Evolutionary conservation across 2,329 filamentous ascomycete species (phyloP), one percentile per base, ranked within the genome.

Genomic region (Penicillium crustosum): DNA sequence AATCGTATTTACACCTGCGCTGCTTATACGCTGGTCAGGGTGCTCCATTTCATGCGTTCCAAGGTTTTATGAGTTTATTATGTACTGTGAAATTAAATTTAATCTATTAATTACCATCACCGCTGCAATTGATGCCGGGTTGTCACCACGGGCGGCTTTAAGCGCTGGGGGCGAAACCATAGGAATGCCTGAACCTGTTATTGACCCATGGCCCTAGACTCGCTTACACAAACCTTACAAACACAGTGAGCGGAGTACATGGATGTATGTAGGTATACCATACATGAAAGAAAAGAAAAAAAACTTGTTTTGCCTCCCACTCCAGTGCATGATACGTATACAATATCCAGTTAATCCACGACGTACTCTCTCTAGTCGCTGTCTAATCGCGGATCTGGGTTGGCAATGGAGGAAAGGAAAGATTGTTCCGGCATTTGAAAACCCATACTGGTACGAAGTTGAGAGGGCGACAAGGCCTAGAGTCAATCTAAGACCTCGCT

Each of bases 171-270:
- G 43, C 47, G 58, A 63, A 55, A 56, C 49, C 51, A 58, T 31
- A 53, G 19, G 21, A 29, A 23, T 36, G n/a, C 31, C 38, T 51
- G 47, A 36, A 51, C 51, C 53, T 13, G 10, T 27, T 25, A 6
- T n/a, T 19, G 21, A 44, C 21, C 53, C 48, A 52, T 56, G 53
- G 41, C 39, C 31, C 39, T 35, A 53, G 53, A 39, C 53, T 67
- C 65, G 65, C 63, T 67, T 67, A 65, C 27, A 51, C 31, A 39
- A 64, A 66, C 62, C 53, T 57, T 58, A 41, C 35, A 43, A 17
- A 33, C 12, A 55, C 29, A n/a, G 15, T 27, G 19, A 17, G 27
- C 42, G 17, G 31, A 33, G 35, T 41, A 19, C 48, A 44, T 21
- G 5, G 7, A 12, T 45, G 15, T 2, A 38, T 29, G 19, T 44